Evolutionary conservation across 495 filamentous ascomycete genomes (phyloP), one percentile per base, ranked within the genome.

Genomic region (Penicillium riverlandense): DNA sequence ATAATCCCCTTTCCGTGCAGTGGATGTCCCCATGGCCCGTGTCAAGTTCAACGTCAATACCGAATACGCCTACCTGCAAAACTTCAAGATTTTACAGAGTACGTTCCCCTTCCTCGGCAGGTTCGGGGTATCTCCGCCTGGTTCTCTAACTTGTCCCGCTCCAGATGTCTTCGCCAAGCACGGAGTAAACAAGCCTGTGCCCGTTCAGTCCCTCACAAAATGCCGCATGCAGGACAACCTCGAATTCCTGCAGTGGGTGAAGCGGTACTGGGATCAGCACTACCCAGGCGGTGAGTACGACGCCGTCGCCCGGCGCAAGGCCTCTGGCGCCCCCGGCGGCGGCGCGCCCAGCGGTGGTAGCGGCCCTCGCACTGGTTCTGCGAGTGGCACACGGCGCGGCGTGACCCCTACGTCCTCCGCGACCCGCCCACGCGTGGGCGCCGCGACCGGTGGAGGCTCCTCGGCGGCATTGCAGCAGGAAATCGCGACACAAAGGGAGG

Each of bases 221-320:
- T 98, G 92, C 76, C 95, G 94, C 71, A 97, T 98, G 88, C 92
- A 98, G 70, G 92, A 98, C 63, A 98, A 98, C 72, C 88, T 98
- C 48, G 94, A 96, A 59, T 98, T 97, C 67, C 79, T 98, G 30
- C 92, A 98, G 71, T 98, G 88, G 87, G 82, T 78, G 41, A 97
- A 97, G 78, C 71, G 75, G 50, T 95, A 88, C 71, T 98, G 92
- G 92, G 94, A 98, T 60, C 90, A 96, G 59, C 89, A 96, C 76
- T 98, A 84, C 61, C 90, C 92, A 8, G 92, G 91, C 37, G 88
- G 88, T 41, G 92, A 97, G 50, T 98, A 98, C 68, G 92, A 98
- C 66, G 87, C 92, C 8, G 72, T 95, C 15, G 69, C 69, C 37
- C 81, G 92, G 49, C 79, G 92, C 61, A 95, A 94, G 69, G 91